Base-by-base conservation (phyloP, 225 moss, liverwort and hornwort genomes). In the Anthoceros angustus region DNA sequence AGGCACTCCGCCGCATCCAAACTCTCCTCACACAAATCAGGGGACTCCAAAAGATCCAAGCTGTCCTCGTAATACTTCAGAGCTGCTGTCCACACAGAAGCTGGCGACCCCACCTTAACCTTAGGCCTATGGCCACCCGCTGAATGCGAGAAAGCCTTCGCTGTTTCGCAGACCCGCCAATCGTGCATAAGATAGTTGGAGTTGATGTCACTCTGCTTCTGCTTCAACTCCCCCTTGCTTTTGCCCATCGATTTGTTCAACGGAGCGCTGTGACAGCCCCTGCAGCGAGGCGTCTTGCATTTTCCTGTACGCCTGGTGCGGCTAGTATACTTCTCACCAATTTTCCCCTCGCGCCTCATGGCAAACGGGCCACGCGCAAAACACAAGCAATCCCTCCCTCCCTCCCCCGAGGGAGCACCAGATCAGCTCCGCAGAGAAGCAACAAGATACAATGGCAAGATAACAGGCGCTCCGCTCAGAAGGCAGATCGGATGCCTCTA, bases 161-260 rank as follows among this genome's bases (percentile, higher is more conserved):
- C 12, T 12, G 46, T 48, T 48, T 48, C 46, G 18, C 46, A 48
- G 3, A 48, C 14, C 18, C 46, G 46, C 46, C 46, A 48, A 48
- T 48, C 46, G 46, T 48, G 46, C 46, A 48, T 48, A 18, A 48
- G 46, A 48, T 48, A 48, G 46, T 48, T 48, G 46, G 46, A 48
- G 46, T 48, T 48, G 18, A 48, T 48, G 18, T 48, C 46, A 18
- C 18, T 48, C 46, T 48, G 46, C 18, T 48, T 48, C 46, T 12
- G 18, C 46, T 48, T 48, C 46, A 12, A 48, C 18, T 48, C 46
- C 46, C 46, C 46, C 46, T 48, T 48, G 46, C 46, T 48, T 18
- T 48, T 48, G 14, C 46, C 46, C 46, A 48, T 48, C 14, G 46
- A 48, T 18, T 48, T 48, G 46, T 48, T 48, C 46, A 48, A 48